Conservation (phyloP, 2,329 filamentous ascomycete species). For the Dothiorella sarmentorum region DNA sequence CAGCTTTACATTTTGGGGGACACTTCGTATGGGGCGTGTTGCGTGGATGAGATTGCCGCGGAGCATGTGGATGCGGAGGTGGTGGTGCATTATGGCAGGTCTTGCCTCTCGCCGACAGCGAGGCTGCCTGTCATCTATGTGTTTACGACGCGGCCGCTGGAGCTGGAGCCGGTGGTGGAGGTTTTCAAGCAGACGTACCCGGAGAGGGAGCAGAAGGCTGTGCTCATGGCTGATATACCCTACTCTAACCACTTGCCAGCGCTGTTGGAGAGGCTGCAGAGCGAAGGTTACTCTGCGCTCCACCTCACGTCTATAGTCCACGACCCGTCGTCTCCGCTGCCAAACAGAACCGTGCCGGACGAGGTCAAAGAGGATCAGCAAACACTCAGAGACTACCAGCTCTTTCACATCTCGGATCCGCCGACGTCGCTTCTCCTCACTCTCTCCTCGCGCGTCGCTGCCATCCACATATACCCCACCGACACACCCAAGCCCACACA, state of each 20-base stretch:
- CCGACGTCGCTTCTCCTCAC: constrained; percentile 81
- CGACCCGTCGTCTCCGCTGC: constrained; percentile 74
- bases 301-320: constrained; percentile 70
- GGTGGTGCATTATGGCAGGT: constrained; percentile 89
- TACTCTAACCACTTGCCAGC: constrained; percentile 70
- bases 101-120: constrained; percentile 86
- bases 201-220: constrained; percentile 59
- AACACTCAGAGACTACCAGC: constrained; percentile 61
- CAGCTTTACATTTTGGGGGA: constrained; percentile 83
- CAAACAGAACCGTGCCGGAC: constrained; percentile 71
- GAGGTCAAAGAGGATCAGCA: constrained; percentile 45
- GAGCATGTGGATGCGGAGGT: constrained; percentile 89
- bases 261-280: constrained; percentile 54
- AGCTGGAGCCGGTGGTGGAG: constrained; percentile 55
- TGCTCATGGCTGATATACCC: constrained; percentile 86
- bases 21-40: constrained; percentile 95
- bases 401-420: constrained; percentile 83
- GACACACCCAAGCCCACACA: constrained; percentile 22
- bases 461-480: constrained; percentile 74
- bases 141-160: constrained; percentile 72
- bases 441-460: constrained; percentile 75
- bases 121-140: constrained; percentile 85
- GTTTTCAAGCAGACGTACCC: constrained; percentile 69
- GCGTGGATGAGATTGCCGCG: constrained; percentile 93
- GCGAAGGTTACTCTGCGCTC: constrained; percentile 65